phyloP scores from a whole-genome alignment of 2,329 filamentous ascomycete species.

The Anthostomella pinea region DNA sequence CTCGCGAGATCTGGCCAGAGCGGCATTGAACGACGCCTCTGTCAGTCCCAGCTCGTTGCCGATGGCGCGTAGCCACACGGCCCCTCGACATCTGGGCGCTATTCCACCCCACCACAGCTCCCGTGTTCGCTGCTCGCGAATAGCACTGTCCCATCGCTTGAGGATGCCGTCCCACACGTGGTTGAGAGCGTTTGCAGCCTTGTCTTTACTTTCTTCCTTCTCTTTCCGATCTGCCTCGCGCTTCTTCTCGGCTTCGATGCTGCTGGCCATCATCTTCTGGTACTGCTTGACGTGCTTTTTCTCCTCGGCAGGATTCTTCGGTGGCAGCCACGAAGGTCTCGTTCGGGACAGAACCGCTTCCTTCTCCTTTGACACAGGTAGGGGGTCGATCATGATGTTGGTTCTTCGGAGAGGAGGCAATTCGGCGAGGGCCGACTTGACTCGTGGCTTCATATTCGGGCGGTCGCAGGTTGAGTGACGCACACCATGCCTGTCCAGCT shows the following conservation, averaged over 20 bases:
- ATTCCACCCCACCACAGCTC: constrained; percentile 84
- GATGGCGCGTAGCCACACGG: constrained; percentile 68
- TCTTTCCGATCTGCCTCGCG: constrained; percentile 52
- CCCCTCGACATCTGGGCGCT: constrained; percentile 65
- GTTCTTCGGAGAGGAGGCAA: constrained; percentile 67
- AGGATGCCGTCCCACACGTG: constrained; percentile 75
- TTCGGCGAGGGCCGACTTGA: constrained; percentile 66
- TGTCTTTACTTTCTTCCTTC: constrained; percentile 53
- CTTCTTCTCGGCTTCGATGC: constrained; percentile 57
- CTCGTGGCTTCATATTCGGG: constrained; percentile 45
- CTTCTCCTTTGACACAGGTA: constrained; percentile 83
- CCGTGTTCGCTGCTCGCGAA: constrained; percentile 65
- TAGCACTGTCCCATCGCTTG: constrained; percentile 71
- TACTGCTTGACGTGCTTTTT: constrained; percentile 83
- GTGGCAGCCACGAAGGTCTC: constrained; percentile 78
- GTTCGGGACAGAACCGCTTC: constrained; percentile 79
- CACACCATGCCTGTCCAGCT: constrained; percentile 49
- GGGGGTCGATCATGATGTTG: constrained; percentile 79
- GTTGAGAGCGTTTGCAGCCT: constrained; percentile 51
- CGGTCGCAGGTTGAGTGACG: constrained; percentile 18
- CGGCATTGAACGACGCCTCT: constrained; percentile 65
- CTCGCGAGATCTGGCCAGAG: constrained; percentile 63
- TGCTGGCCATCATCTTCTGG: constrained; percentile 74
- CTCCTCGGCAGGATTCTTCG: constrained; percentile 88
- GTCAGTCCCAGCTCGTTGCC: constrained; percentile 71